These are phyloP conservation scores for Bolboschoenoplectus hybrid DNA, from an alignment of 202 grass and related monocot species.

Conservation along the genomic window DNA sequence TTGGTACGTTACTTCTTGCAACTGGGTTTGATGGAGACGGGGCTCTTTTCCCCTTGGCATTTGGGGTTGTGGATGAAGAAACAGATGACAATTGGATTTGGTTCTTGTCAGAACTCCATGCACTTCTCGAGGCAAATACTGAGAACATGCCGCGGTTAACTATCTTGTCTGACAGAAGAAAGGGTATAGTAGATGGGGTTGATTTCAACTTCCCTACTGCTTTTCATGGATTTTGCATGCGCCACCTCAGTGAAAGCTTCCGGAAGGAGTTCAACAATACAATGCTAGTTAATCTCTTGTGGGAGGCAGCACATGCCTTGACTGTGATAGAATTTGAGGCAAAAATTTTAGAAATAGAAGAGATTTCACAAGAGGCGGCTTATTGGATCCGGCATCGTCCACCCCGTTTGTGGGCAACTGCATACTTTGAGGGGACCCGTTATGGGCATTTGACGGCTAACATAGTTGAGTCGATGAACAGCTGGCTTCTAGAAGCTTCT, in stretches of 20 bases:
- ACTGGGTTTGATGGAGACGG: slow-evolving; percentile 94
- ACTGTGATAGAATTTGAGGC: slow-evolving; percentile 89
- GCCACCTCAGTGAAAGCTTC: slow-evolving; percentile 82
- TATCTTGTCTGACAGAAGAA: slow-evolving; percentile 84
- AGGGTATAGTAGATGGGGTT: slow-evolving; percentile 89
- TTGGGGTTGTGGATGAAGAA: slow-evolving; percentile 96
- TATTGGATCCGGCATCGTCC: slow-evolving; percentile 76
- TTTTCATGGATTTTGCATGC: slow-evolving; percentile 96
- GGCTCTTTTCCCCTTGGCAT: slow-evolving; percentile 87
- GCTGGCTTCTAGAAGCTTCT: slow-evolving; percentile 91
- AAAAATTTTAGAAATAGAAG: slow-evolving; percentile 91
- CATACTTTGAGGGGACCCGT: slow-evolving; percentile 93
- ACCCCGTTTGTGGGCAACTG: slow-evolving; percentile 82
- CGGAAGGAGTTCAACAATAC: slow-evolving; percentile 87
- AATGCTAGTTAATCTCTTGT: slow-evolving; percentile 77
- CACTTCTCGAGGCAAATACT: slow-evolving; percentile 87
- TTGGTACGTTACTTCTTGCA: slow-evolving; percentile 88
- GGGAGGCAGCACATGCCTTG: slow-evolving; percentile 89
- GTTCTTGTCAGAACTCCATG: slow-evolving; percentile 91
- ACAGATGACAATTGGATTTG: slow-evolving; percentile 96
- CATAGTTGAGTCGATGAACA: slow-evolving; percentile 68
- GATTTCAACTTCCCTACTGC: slow-evolving; percentile 98
- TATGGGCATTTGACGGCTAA: slow-evolving; percentile 94
- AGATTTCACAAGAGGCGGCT: slow-evolving; percentile 75
- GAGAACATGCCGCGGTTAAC: slow-evolving; percentile 98